These are phyloP conservation scores for Phlyctochytrium arcticum DNA, from an alignment of 192 early-diverging fungal species.

Conservation along the genomic window DNA sequence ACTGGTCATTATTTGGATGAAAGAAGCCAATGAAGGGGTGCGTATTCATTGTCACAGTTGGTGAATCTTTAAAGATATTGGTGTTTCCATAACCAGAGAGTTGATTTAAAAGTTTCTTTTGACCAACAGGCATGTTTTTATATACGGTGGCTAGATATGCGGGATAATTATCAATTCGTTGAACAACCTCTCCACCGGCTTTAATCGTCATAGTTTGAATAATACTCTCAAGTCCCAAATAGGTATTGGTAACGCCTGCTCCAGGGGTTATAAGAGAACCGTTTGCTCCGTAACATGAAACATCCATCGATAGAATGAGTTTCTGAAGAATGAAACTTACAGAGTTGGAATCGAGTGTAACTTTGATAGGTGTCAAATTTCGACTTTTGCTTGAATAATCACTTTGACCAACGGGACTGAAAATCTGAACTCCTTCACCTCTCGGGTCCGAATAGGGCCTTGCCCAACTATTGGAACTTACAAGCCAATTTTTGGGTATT, in stretches of 20 bases:
- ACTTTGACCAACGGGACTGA: background rate
- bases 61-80: background rate
- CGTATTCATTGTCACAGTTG: background rate
- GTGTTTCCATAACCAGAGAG: slow-evolving; percentile 10
- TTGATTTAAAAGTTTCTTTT: slow-evolving; percentile 5
- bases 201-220: background rate
- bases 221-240: slow-evolving; percentile 2
- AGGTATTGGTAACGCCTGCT: background rate
- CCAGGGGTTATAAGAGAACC: background rate
- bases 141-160: background rate
- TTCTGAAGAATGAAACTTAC: too few species aligned
- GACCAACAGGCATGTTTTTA: background rate
- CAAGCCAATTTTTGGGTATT: background rate
- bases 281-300: background rate
- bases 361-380: background rate
- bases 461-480: too few species aligned
- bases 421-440: background rate
- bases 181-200: background rate
- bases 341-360: background rate
- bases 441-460: background rate
- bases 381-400: background rate
- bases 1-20: background rate
- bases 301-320: too few species aligned
- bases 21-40: slow-evolving; percentile 7
- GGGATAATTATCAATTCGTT: background rate